Percentiles rank a stretch among this genome's conserved stretches.
Conservation (phyloP, 2,329 filamentous ascomycete species). For the Gremmenia infestans region DNA sequence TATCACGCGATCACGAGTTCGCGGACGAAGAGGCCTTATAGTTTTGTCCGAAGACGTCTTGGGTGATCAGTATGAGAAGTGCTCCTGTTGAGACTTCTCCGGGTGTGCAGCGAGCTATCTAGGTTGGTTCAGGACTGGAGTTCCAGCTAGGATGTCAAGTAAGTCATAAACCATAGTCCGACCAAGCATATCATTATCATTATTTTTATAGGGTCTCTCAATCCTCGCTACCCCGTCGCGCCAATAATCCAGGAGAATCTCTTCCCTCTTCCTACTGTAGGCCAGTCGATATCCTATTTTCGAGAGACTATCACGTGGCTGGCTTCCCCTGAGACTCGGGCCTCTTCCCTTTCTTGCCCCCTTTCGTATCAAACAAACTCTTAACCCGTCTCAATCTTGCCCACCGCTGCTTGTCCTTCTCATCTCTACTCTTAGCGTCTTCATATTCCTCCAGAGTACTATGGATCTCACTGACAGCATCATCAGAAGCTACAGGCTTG, state of each 20-base stretch:
- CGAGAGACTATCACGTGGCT: background rate
- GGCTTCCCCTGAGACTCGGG: background rate
- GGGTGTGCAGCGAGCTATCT: background rate
- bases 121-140: too few relatives aligned
- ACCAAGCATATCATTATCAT: background rate
- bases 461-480: constrained; percentile 5
- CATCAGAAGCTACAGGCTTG: constrained; percentile 3
- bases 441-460: constrained; percentile 25
- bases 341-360: constrained; percentile 41
- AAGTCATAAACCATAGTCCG: background rate
- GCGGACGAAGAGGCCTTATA: too few relatives aligned
- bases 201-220: background rate
- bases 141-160: background rate
- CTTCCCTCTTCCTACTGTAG: background rate
- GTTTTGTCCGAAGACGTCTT: too few relatives aligned
- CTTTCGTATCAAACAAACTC: constrained; percentile 65
- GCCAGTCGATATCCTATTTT: background rate
- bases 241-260: background rate
- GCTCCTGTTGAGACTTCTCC: background rate
- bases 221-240: background rate
- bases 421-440: constrained; percentile 40
- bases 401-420: constrained; percentile 69
- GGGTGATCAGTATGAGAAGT: background rate
- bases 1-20: background rate
- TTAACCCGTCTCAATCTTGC: constrained; percentile 66